Evolutionary conservation across 352 stramenopile species (phyloP), one percentile per base, ranked within the genome.

Genomic region (Phytophthora pseudosyringae): DNA sequence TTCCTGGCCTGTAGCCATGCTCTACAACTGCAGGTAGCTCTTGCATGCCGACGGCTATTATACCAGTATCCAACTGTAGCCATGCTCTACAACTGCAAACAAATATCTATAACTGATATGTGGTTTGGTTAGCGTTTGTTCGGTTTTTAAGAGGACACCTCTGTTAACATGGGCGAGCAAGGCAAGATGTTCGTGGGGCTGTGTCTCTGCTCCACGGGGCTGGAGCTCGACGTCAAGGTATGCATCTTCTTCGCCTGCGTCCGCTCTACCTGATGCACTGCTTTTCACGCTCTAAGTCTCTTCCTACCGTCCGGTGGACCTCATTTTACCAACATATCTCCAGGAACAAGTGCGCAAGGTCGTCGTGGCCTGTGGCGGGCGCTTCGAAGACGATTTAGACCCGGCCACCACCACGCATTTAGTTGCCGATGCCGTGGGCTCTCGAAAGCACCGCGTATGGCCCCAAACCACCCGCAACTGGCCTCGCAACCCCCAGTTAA

Each of bases 291-390:
- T 54, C 48, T 54, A 44, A 44, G 6, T 52, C 12, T 29, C 3
- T 9, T 40, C 49, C 12, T 48, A 46, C 25, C 18, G 3, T n/a
- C 5, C 18, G 15, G 18, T 55, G 49, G 9, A 5, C 13, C 4
- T 6, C 10, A 7, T 35, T 21, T 48, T 44, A 35, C 36, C 11
- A 62, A 32, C 33, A 29, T 26, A 56, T 41, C 18, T 43, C 2
- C 40, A 91, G 83, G 78, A 88, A 64, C 83, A 91, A 80, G 76
- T 91, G 29, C 78, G 83, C 36, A 89, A 89, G 69, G 81, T 86
- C 48, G 73, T 89, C 35, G 40, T 84, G 6, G 78, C 80, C 6
- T 87, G 83, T 47, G 80, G 78, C 15, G 83, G 83, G 36, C 51
- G 36, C 5, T 89, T 91, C 51, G 53, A 88, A 25, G 78, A 88